These are phyloP conservation scores for Tolypocladium inflatum DNA, from an alignment of 2,329 filamentous ascomycete genomes.

Conservation along the genomic window DNA sequence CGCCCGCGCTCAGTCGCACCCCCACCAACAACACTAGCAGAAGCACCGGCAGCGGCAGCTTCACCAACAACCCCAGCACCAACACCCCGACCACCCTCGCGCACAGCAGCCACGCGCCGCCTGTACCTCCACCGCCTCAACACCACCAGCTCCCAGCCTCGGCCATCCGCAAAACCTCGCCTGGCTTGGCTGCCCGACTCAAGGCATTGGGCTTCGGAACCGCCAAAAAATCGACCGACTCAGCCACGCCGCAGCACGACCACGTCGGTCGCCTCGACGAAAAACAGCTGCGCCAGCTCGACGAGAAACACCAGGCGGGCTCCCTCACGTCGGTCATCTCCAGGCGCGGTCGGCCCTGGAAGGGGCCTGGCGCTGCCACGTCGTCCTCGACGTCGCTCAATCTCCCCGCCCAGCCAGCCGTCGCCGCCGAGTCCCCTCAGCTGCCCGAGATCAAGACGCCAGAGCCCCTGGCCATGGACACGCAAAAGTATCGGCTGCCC, in stretches of 20 bases:
- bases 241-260: constrained; percentile 23
- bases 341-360: constrained; percentile 64
- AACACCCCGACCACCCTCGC: neutral
- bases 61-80: neutral
- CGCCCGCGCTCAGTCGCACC: constrained; percentile 5
- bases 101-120: constrained; percentile 2
- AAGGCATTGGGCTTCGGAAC: constrained; percentile 54
- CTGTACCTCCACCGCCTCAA: constrained; percentile 8
- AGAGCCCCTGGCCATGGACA: constrained; percentile 54
- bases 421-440: constrained; percentile 21
- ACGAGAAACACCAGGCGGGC: constrained; percentile 54
- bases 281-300: constrained; percentile 59
- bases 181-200: constrained; percentile 54
- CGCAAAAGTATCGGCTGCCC: constrained; percentile 64
- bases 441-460: constrained; percentile 43
- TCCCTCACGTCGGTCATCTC: constrained; percentile 42
- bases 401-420: constrained; percentile 10
- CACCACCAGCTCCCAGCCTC: constrained; percentile 15
- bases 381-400: constrained; percentile 18
- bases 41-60: constrained; percentile 3
- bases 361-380: constrained; percentile 42
- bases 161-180: constrained; percentile 47
- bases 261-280: constrained; percentile 60
- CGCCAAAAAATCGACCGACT: constrained; percentile 23
- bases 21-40: constrained; percentile 1